These are phyloP conservation scores for Boechera divaricarpa DNA, from an alignment of 345 rosid genomes.

Conservation along the genomic window DNA sequence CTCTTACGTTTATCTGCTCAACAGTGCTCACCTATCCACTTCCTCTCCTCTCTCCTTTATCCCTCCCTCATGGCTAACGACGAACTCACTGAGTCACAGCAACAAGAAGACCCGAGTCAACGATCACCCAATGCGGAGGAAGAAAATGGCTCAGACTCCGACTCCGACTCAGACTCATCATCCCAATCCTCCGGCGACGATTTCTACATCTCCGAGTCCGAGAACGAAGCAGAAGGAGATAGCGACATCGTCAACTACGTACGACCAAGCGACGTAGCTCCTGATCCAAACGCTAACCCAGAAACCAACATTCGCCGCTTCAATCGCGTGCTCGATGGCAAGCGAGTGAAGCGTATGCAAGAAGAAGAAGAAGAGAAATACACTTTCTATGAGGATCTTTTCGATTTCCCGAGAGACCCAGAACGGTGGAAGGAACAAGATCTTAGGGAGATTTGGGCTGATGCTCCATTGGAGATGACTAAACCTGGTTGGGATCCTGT, in stretches of 20 bases:
- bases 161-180: constrained; percentile 56
- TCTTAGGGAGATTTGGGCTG: constrained; percentile 83
- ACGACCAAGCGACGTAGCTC: constrained; percentile 54
- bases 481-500: constrained; percentile 96
- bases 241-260: constrained; percentile 39
- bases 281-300: constrained; percentile 47
- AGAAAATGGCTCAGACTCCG: constrained; percentile 39
- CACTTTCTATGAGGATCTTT: constrained; percentile 53
- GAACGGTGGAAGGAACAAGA: constrained; percentile 90
- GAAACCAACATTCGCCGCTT: constrained; percentile 61
- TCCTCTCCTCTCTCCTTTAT: constrained; percentile 24
- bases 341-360: constrained; percentile 43
- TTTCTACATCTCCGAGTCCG: constrained; percentile 46
- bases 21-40: constrained; percentile 36
- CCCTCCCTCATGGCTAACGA: constrained; percentile 53
- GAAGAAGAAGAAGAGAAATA: constrained; percentile 58
- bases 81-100: constrained; percentile 40
- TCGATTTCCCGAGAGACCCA: constrained; percentile 71
- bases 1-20: constrained; percentile 34
- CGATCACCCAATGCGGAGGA: constrained; percentile 34
- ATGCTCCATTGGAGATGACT: constrained; percentile 59
- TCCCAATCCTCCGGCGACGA: constrained; percentile 44
- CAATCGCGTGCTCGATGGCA: constrained; percentile 51
- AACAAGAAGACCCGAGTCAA: constrained; percentile 12
- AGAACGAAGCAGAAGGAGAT: constrained; percentile 39